Conservation (phyloP, 2,329 filamentous ascomycete genomes). For the Fusarium algeriense region DNA sequence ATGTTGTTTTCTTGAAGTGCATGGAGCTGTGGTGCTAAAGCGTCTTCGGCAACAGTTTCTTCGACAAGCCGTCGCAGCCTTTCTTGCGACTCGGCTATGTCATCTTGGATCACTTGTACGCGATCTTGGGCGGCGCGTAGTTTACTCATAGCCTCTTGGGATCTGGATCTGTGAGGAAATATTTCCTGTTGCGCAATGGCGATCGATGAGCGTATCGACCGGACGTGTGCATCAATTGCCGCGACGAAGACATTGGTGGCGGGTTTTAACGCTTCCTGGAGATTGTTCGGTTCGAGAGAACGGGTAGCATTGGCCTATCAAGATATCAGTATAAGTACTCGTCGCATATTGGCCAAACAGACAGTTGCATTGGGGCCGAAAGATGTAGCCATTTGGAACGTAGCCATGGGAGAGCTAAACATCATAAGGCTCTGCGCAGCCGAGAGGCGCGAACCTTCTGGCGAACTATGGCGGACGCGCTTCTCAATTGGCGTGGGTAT, state of each 20-base stretch:
- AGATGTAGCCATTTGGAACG: slow-evolving; percentile 47
- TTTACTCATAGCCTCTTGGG: slow-evolving; percentile 43
- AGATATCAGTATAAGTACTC: neutral
- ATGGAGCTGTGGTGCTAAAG: slow-evolving; percentile 44
- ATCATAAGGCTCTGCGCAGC: slow-evolving; percentile 48
- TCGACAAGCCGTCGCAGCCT: slow-evolving; percentile 38
- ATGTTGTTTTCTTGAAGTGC: slow-evolving; percentile 47
- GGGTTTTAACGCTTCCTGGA: slow-evolving; percentile 43
- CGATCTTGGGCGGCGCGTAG: slow-evolving; percentile 37
- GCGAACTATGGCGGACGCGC: slow-evolving; percentile 43
- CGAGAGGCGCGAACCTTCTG: slow-evolving; percentile 46
- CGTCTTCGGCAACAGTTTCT: slow-evolving; percentile 44
- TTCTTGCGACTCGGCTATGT: slow-evolving; percentile 36
- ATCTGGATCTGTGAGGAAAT: slow-evolving; percentile 46
- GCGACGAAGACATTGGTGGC: slow-evolving; percentile 38
- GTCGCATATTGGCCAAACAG: slow-evolving; percentile 1
- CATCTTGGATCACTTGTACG: slow-evolving; percentile 39
- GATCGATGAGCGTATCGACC: slow-evolving; percentile 43
- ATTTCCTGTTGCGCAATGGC: slow-evolving; percentile 43
- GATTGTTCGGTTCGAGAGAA: slow-evolving; percentile 37
- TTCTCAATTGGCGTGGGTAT: slow-evolving; percentile 42
- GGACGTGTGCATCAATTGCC: slow-evolving; percentile 42
- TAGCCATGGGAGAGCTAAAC: slow-evolving; percentile 47
- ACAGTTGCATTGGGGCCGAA: slow-evolving; percentile 34
- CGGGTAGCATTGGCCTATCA: slow-evolving; percentile 34